Conservation (phyloP, 140 eudicot species). For the Oenanthe javanica region DNA sequence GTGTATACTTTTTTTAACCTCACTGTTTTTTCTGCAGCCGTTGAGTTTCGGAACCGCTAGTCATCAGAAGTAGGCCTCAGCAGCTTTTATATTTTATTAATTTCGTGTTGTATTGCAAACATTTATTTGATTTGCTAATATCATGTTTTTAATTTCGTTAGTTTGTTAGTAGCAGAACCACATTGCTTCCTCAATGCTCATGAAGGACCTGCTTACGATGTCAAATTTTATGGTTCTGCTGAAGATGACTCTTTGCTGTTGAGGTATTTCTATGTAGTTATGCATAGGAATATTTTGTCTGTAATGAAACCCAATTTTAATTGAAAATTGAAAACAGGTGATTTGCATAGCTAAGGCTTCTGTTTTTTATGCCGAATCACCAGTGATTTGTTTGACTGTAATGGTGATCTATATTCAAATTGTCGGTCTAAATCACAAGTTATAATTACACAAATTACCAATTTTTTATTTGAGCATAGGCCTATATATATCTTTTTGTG, state of each 20-base stretch:
- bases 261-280: conserved; percentile 31
- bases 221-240: conserved; percentile 57
- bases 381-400: too few relatives aligned
- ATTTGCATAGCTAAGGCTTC: too few relatives aligned
- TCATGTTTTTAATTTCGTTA: conserved; percentile 13
- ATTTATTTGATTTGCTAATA: background rate
- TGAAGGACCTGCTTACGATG: conserved; percentile 92
- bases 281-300: too few relatives aligned
- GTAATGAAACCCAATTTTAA: too few relatives aligned
- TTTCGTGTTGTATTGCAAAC: background rate
- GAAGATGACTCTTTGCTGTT: conserved; percentile 54
- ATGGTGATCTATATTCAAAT: too few relatives aligned
- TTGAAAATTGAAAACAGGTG: too few relatives aligned
- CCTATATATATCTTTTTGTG: background rate
- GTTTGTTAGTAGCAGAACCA: conserved; percentile 64
- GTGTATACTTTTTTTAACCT: background rate
- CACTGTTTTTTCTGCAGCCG: background rate
- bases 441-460: too few relatives aligned
- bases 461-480: background rate
- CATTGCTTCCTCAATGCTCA: conserved; percentile 54
- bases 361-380: too few relatives aligned
- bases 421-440: too few relatives aligned
- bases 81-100: background rate
- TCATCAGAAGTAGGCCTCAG: background rate
- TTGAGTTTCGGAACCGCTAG: background rate